Conservation (phyloP, 1,139 yeast genomes). For the Yamadazyma pseudoaaseri region DNA sequence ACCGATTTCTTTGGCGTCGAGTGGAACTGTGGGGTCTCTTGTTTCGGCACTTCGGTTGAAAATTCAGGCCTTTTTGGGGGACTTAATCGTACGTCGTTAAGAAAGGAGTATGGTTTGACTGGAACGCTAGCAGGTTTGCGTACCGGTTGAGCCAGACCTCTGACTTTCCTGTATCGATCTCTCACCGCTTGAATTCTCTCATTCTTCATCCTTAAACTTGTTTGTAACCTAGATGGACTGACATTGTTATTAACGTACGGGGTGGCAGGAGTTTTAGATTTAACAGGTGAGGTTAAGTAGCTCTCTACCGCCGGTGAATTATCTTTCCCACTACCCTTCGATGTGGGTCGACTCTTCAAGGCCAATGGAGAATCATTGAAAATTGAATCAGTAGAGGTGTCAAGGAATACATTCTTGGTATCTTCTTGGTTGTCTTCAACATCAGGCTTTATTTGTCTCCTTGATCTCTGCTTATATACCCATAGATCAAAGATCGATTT, state of each 20-base stretch:
- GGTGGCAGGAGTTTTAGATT: conserved; percentile 21
- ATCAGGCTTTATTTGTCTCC: conserved; percentile 13
- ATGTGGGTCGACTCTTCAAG: conserved; percentile 5
- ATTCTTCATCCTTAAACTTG: conserved; percentile 33
- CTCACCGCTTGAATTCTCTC: conserved; percentile 37
- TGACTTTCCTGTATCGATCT: conserved; percentile 31
- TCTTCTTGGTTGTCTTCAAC: conserved; percentile 6
- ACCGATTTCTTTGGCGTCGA: background rate
- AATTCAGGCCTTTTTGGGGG: conserved; percentile 39
- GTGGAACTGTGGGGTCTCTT: background rate
- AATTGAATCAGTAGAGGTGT: conserved; percentile 18
- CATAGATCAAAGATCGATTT: conserved; percentile 39
- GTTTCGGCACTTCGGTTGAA: conserved; percentile 8
- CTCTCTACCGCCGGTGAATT: conserved; percentile 13
- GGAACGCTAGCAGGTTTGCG: conserved; percentile 3
- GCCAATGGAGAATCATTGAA: conserved; percentile 40
- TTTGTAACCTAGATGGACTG: conserved; percentile 42
- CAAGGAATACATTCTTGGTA: conserved; percentile 10
- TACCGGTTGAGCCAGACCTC: too few species aligned
- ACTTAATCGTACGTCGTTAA: conserved; percentile 7
- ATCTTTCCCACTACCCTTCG: conserved; percentile 5
- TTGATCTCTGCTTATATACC: conserved; percentile 22
- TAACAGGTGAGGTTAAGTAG: conserved; percentile 36
- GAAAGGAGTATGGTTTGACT: conserved; percentile 7
- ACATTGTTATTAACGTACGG: conserved; percentile 21